Evolutionary conservation across 768 basidiomycete genomes (phyloP), one percentile per base, ranked within the genome.

Genomic region (Leccinum longicurvipes): DNA sequence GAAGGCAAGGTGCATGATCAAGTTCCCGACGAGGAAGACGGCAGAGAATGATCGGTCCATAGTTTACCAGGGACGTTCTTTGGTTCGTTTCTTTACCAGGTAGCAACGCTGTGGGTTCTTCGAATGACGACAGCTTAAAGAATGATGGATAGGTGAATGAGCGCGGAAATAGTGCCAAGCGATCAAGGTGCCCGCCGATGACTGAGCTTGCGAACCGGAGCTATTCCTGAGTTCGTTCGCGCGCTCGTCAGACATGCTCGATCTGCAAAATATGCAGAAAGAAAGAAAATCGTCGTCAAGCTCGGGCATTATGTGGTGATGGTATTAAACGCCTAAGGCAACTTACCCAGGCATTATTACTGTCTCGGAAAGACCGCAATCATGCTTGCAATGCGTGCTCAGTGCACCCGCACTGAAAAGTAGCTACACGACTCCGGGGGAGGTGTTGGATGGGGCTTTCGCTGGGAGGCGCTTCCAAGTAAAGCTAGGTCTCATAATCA

Each of bases 61-160:
- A 19, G 3, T 23, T 9, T 3, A 15, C 9, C 4, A 1, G 36
- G 6, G 64, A 59, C 25, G 55, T 41, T 41, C 14, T 25, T 25
- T 17, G 46, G 4, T 2, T 55, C 0, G 23, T n/a, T 32, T 31
- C 39, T 19, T 39, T 52, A 10, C 53, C 64, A 1, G 51, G 54
- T 2, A 66, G 17, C n/a, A 64, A 27, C 3, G 57, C 57, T 1
- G 42, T 39, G 5, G 31, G 24, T 45, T 64, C 60, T 32, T 53
- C 55, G 4, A 10, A 39, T 19, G 54, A 41, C 1, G 60, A 15
- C 1, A 46, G 1, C 15, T 54, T 59, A 17, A 19, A 15, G 31
- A 24, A 21, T 2, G 6, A n/a, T 27, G 7, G 23, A 15, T 11
- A 3, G 17, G 21, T 6, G 6, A 4, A 11, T 17, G 25, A 5